A percentile compares a stretch with the other conserved stretches of the same genome.
Evolutionary conservation across 2,329 filamentous ascomycete genomes (phyloP).

Genomic region (Emergomyces orientalis): DNA sequence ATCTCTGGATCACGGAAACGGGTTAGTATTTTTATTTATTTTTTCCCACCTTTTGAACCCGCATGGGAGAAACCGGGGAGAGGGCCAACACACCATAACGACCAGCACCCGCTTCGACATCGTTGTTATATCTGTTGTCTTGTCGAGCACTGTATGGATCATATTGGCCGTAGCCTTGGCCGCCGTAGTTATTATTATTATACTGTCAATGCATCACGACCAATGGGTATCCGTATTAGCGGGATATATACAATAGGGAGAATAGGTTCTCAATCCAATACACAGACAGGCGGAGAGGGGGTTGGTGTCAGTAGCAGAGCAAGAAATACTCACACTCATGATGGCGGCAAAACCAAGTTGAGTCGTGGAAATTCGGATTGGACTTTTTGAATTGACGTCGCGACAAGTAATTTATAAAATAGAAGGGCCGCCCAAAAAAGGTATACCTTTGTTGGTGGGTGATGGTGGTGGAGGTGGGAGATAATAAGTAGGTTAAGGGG

Average conservation of each 20-base stretch:
- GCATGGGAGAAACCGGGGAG: neutral
- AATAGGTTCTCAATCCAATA: neutral
- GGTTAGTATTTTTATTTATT: neutral
- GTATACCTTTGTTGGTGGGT: neutral
- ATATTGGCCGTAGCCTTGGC: slow-evolving; percentile 43
- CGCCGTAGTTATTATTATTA: slow-evolving; percentile 23
- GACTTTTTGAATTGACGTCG: neutral
- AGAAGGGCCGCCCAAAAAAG: neutral
- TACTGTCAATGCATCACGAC: slow-evolving; percentile 16
- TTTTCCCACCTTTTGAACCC: neutral
- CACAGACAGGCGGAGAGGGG: neutral
- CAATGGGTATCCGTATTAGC: slow-evolving; percentile 11
- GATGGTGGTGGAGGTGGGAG: neutral
- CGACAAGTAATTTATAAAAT: neutral
- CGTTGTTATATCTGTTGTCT: slow-evolving; percentile 26
- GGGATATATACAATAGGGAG: neutral
- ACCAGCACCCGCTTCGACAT: slow-evolving; percentile 24
- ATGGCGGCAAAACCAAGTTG: neutral
- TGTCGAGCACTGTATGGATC: slow-evolving; percentile 43
- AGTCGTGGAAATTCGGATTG: neutral
- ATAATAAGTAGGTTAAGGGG: neutral
- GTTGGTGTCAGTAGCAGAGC: neutral
- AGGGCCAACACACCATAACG: slow-evolving; percentile 13
- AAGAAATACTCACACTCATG: neutral
- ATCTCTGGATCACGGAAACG: slow-evolving; percentile 33